Base-by-base conservation (phyloP, 768 basidiomycete species). In the Calocybe gangraenosa region DNA sequence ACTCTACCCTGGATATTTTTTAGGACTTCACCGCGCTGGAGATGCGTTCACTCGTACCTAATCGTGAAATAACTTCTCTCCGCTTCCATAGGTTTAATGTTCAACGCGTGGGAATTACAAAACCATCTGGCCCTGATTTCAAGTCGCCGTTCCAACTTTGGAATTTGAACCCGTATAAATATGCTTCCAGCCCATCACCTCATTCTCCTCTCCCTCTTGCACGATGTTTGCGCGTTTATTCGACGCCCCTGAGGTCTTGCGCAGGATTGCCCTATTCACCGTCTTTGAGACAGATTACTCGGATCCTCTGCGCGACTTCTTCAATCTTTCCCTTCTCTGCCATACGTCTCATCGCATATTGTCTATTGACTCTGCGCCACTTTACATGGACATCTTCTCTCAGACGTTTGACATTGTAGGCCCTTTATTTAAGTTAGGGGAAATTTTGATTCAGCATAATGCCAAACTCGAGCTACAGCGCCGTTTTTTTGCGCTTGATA, bases 321-420 rank as follows among this genome's bases (percentile, higher is more conserved):
- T 49, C 32, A 57, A 51, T 47, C 57, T 70, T 31, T 54, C 62
- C 37, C 54, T 63, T 33, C 58, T 65, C 21, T 71, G 65, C 56
- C 66, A 61, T 18, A 56, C 59, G 33, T 57, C 67, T 42, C 44
- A 64, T 33, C 17, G 52, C 5, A 58, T 64, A n/a, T 53, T 59
- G 15, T 49, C 51, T 40, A 53, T 40, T 40, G 55, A 50, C 46
- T 56, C 47, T 49, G 61, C 51, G 52, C 63, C 49, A 48, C 61
- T 60, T 40, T 74, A 56, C 64, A 55, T 67, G 2, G 54, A 63
- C 33, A 54, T 76, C 18, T 77, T 81, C 51, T 51, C 62, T 11
- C 59, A 66, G n/a, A 68, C 68, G 38, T 82, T 84, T 38, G 79
- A 82, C 51, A 51, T 66, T 14, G 59, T 59, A 2, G 69, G 73